These are phyloP conservation scores for Exophiala oligosperma DNA, from an alignment of 2,329 filamentous ascomycete species.

Conservation along the genomic window DNA sequence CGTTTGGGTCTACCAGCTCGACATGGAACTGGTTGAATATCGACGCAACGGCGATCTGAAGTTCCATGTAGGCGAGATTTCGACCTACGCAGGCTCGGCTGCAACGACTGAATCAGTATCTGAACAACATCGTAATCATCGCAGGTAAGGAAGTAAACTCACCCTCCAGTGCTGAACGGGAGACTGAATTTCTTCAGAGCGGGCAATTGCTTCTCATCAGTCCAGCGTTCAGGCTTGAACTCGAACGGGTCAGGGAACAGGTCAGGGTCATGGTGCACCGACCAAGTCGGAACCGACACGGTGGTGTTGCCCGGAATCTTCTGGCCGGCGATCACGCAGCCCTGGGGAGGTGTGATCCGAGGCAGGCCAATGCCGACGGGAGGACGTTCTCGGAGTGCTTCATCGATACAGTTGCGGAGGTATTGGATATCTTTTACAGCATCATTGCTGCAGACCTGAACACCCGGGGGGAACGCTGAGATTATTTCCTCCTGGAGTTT, in stretches of 20 bases:
- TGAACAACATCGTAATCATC: neutral
- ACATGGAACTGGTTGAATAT: neutral
- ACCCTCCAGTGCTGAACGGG: neutral
- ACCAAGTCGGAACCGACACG: conserved; percentile 2
- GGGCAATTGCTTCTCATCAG: conserved; percentile 32
- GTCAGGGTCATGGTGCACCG: conserved; percentile 16
- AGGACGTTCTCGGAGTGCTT: conserved; percentile 40
- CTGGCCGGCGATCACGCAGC: conserved; percentile 42
- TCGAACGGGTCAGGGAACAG: conserved; percentile 30
- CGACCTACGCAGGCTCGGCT: neutral
- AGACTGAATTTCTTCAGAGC: neutral
- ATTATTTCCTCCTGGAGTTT: neutral
- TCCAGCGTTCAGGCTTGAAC: conserved; percentile 34
- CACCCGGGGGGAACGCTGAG: neutral
- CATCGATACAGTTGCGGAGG: conserved; percentile 36
- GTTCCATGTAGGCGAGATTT: neutral
- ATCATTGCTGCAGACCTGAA: neutral
- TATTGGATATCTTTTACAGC: conserved; percentile 1
- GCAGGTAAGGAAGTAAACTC: neutral
- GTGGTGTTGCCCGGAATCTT: conserved; percentile 50
- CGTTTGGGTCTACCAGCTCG: neutral
- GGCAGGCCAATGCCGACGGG: conserved; percentile 29
- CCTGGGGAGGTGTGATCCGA: conserved; percentile 40
- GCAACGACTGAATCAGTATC: neutral
- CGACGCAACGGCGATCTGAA: neutral